Percentiles rank a stretch among this genome's conserved stretches.
These are phyloP conservation scores for Macrocystidia cucumis DNA, from an alignment of 1,284 basidiomycete species.

Conservation along the genomic window DNA sequence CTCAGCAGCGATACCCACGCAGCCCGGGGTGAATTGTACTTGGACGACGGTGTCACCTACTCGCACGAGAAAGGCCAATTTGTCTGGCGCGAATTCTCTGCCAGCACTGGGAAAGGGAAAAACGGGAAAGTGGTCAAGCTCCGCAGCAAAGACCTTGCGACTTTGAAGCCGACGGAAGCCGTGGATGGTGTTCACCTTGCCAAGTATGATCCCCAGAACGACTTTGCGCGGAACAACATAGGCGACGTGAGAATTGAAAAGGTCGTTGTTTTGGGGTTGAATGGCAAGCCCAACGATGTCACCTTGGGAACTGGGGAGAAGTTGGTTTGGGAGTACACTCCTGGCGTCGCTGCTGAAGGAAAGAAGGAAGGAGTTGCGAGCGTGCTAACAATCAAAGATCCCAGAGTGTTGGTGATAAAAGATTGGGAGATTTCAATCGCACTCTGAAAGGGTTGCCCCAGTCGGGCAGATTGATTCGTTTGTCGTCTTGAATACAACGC, in stretches of 20 bases:
- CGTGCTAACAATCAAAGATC: constrained; percentile 73
- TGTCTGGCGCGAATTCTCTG: constrained; percentile 76
- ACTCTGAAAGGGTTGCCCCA: constrained; percentile 12
- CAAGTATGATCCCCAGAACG: constrained; percentile 50
- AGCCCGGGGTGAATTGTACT: constrained; percentile 84
- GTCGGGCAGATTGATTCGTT: no score
- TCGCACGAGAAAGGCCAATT: constrained; percentile 73
- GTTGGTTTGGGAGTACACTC: constrained; percentile 49
- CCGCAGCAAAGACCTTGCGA: constrained; percentile 47
- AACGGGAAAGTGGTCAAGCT: constrained; percentile 38
- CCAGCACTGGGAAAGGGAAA: constrained; percentile 39
- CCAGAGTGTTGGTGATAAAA: constrained; percentile 51
- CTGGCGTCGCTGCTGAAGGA: constrained; percentile 39
- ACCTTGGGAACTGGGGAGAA: constrained; percentile 43
- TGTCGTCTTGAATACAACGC: no score
- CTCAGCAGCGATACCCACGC: constrained; percentile 56
- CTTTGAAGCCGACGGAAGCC: constrained; percentile 32
- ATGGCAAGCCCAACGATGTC: constrained; percentile 54
- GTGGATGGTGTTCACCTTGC: constrained; percentile 43
- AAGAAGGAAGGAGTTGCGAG: constrained; percentile 58
- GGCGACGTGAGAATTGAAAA: constrained; percentile 72
- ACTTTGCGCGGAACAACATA: constrained; percentile 63
- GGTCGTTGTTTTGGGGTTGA: constrained; percentile 72
- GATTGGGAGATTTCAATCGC: constrained; percentile 65
- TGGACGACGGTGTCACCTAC: constrained; percentile 92